These are phyloP conservation scores for Fraxinus quadrangulata DNA, from an alignment of 257 asterid species.

Conservation along the genomic window DNA sequence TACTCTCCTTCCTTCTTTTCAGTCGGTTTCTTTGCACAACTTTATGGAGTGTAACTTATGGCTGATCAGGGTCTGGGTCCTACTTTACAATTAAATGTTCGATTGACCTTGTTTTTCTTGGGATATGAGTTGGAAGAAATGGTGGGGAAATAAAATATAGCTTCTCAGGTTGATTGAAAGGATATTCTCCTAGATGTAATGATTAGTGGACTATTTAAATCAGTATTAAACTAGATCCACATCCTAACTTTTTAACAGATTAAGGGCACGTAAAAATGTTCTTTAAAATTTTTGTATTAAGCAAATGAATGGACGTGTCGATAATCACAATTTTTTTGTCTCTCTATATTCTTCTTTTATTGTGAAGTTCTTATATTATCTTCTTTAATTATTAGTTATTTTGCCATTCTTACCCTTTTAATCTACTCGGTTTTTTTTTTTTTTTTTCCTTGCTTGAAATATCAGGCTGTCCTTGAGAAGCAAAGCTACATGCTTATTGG, in stretches of 20 bases:
- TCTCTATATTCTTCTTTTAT: constrained; percentile 3
- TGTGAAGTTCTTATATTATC: constrained; percentile 26
- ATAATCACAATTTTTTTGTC: constrained; percentile 18
- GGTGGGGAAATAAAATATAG: constrained; percentile 11
- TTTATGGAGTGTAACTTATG: background rate
- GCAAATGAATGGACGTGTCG: constrained; percentile 8
- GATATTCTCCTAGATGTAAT: constrained; percentile 19
- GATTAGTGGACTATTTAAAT: constrained; percentile 13
- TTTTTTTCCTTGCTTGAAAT: constrained; percentile 34
- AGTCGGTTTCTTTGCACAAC: background rate
- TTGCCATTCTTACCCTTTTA: constrained; percentile 14
- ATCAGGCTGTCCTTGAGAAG: constrained; percentile 99
- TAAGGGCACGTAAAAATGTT: background rate
- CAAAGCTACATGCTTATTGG: constrained; percentile 99
- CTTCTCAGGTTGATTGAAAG: constrained; percentile 10
- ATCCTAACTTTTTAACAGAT: background rate
- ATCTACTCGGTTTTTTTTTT: no score
- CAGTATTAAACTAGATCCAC: constrained; percentile 18
- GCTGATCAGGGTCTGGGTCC: background rate
- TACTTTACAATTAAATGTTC: no score
- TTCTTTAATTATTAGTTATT: constrained; percentile 19
- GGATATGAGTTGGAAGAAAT: constrained; percentile 3
- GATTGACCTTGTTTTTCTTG: background rate
- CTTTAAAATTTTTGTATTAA: constrained; percentile 2
- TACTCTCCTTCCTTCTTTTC: background rate